Evolutionary conservation across 371 early-diverging fungal species (phyloP).

Genomic region (Mortierella sp.): DNA sequence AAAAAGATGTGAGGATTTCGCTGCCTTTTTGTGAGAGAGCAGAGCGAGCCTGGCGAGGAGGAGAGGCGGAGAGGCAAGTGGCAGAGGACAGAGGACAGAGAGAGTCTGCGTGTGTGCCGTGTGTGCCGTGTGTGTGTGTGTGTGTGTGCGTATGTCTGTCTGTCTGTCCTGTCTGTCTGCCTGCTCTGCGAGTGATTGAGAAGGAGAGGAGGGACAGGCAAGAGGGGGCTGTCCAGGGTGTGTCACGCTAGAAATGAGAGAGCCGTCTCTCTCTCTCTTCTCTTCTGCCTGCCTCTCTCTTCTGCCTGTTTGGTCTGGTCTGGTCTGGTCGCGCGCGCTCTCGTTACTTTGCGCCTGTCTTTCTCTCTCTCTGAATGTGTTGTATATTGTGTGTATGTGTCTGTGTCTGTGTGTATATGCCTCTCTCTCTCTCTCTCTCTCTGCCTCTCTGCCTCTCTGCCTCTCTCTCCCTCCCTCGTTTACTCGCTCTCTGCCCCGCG

Average conservation of each 20-base stretch:
- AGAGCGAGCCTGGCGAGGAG: not conserved
- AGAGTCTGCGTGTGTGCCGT: too few species aligned
- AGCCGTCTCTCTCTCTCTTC: too few species aligned
- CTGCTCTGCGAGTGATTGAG: too few species aligned
- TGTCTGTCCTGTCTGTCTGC: too few species aligned
- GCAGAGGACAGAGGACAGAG: conserved; percentile 8
- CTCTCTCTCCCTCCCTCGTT: not conserved
- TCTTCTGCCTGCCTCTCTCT: too few species aligned
- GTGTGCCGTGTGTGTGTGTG: too few species aligned
- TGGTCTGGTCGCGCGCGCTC: not conserved
- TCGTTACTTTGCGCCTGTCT: not conserved
- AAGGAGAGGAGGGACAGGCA: too few species aligned
- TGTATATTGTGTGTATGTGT: too few species aligned
- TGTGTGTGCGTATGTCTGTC: too few species aligned
- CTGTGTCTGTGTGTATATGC: too few species aligned
- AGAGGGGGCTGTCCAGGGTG: too few species aligned
- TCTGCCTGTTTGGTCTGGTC: not conserved
- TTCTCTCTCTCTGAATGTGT: not conserved
- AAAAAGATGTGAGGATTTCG: conserved; percentile 28
- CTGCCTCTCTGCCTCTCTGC: not conserved
- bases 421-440: not conserved
- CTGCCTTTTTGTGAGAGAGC: conserved; percentile 31
- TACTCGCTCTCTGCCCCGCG: not conserved
- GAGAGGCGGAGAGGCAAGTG: not conserved
- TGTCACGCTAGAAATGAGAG: too few species aligned